Evolutionary conservation across 1,139 yeast genomes (phyloP).

Genomic region (Keqinozyma sinolaborantium): DNA sequence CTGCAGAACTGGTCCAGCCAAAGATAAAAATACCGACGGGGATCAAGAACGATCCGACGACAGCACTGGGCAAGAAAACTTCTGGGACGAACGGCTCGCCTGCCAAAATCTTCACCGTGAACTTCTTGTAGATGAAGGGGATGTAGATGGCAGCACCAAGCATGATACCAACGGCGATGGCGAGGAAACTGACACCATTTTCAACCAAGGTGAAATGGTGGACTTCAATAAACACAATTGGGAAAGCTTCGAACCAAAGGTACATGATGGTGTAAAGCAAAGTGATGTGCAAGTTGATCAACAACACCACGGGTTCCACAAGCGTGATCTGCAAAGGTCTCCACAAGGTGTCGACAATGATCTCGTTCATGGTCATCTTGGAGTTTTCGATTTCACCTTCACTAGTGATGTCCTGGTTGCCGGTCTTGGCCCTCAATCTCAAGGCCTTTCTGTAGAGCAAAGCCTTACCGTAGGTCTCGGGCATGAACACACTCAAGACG

Average conservation of each 20-base stretch:
- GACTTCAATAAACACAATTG: constrained; percentile 45
- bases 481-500: constrained; percentile 23
- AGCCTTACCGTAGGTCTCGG: constrained; percentile 33
- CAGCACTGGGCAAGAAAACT: constrained; percentile 39
- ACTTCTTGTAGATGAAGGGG: constrained; percentile 16
- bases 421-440: constrained; percentile 32
- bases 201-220: constrained; percentile 48
- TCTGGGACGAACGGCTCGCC: constrained; percentile 32
- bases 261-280: constrained; percentile 53
- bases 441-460: constrained; percentile 33
- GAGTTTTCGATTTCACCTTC: constrained; percentile 25
- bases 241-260: constrained; percentile 61
- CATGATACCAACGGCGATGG: constrained; percentile 42
- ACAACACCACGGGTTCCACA: constrained; percentile 43
- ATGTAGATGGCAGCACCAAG: constrained; percentile 23
- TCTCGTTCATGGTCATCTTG: constrained; percentile 14
- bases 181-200: constrained; percentile 44
- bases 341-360: constrained; percentile 43
- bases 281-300: constrained; percentile 48
- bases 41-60: constrained; percentile 37
- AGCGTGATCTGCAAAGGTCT: constrained; percentile 43
- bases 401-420: constrained; percentile 26
- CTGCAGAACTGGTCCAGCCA: constrained; percentile 45
- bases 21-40: constrained; percentile 46
- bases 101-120: constrained; percentile 20